phyloP scores from a whole-genome alignment of 2,329 filamentous ascomycete species.

The Fusarium sp. region DNA sequence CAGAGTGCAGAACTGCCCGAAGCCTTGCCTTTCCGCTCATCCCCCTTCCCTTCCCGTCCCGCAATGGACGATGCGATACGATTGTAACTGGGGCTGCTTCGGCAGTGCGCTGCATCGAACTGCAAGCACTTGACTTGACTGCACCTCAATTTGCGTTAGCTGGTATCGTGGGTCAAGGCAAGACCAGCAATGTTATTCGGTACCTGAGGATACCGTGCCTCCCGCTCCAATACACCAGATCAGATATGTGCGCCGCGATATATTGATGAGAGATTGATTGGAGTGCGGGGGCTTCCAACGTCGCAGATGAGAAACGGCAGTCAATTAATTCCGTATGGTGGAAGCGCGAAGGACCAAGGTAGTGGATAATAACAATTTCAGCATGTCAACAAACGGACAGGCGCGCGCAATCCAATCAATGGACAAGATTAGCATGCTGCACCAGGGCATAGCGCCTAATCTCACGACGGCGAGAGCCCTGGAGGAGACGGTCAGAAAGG shows the following conservation, averaged over 20 bases:
- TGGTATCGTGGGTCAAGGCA: background rate
- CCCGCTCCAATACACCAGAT: slow-evolving; percentile 15
- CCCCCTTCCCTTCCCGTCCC: slow-evolving; percentile 28
- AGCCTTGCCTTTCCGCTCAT: slow-evolving; percentile 26
- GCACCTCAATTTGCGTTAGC: slow-evolving; percentile 21
- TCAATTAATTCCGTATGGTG: slow-evolving; percentile 15
- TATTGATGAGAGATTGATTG: slow-evolving; percentile 26
- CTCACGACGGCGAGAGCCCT: slow-evolving; percentile 30
- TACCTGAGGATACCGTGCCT: background rate
- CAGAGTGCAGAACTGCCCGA: slow-evolving; percentile 4
- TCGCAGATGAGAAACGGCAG: slow-evolving; percentile 40
- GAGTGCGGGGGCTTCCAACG: slow-evolving; percentile 32
- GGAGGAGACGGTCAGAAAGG: slow-evolving; percentile 36
- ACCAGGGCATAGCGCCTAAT: slow-evolving; percentile 40
- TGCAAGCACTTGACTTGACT: slow-evolving; percentile 29
- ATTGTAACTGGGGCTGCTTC: slow-evolving; percentile 29
- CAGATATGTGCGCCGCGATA: slow-evolving; percentile 32
- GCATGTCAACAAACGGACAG: slow-evolving; percentile 45
- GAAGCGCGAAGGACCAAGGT: slow-evolving; percentile 23
- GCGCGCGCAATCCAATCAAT: slow-evolving; percentile 40
- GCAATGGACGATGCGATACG: slow-evolving; percentile 24
- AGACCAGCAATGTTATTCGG: background rate
- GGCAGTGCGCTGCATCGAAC: slow-evolving; percentile 34
- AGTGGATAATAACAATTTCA: slow-evolving; percentile 47
- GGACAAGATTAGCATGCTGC: slow-evolving; percentile 17